Evolutionary conservation across 164 flowering plant genomes (phyloP), one percentile per base, ranked within the genome.

Genomic region (Warburgia ugandensis): DNA sequence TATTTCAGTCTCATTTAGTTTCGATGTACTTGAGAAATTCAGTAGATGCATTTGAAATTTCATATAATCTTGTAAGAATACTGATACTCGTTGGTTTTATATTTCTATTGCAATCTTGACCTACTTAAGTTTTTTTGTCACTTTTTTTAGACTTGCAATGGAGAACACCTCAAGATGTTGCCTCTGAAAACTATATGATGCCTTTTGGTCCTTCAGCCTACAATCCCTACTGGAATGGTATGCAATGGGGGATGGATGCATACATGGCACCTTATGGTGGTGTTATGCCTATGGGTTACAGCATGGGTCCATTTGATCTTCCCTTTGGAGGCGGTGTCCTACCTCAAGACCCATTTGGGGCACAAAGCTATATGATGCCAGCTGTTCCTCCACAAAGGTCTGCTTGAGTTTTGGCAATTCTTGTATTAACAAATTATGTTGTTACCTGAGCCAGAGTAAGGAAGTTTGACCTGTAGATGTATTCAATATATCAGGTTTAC

Each of bases 181-280:
- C 73, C 5, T 70, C 73, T 58, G 82, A 77, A 32, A 75, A 68
- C 68, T 79, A 60, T 53, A 73, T 77, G 83, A 80, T 80, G 94
- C 80, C 86, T 44, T 30, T 71, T 52, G 78, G 73, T 2, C 85
- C 87, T 45, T 28, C 75, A 50, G 50, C 71, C 6, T 86, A 64
- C 63, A 77, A 84, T 61, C 85, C 94, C 21, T 82, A 73, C 48
- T 82, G 84, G 88, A 62, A 50, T 27, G 86, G 88, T 27, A 69
- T 86, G 73, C 94, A 73, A 39, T 77, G 81, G 63, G 86, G 84
- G 47, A 72, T 83, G 79, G 84, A 83, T 52, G 80, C 72, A 23
- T 80, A 55, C 59, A 61, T 67, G 72, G 70, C 73, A 27, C 81
- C 80, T 45, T 79, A 60, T 77, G 63, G 60, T 55, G 77, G 67